Percentiles rank a stretch among this genome's conserved stretches.
phyloP scores from a whole-genome alignment of 345 rosid genomes.

The Pelargonium nanum region DNA sequence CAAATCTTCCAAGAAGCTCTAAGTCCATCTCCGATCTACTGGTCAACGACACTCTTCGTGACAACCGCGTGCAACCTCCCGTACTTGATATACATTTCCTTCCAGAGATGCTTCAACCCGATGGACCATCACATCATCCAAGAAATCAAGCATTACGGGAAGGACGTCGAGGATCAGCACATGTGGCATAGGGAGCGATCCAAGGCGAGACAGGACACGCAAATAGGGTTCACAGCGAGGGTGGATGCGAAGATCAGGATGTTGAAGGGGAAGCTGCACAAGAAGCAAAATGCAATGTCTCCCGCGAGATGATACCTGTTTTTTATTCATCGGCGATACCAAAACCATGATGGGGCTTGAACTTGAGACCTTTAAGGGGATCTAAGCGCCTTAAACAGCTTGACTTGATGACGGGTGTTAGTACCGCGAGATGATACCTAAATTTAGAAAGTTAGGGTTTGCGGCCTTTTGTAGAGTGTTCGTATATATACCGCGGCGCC shows the following conservation, averaged over 20 bases:
- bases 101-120: slow-evolving; percentile 70
- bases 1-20: slow-evolving; percentile 67
- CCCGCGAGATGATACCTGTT: no score
- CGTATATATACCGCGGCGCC: no score
- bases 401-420: no score
- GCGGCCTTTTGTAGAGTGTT: no score
- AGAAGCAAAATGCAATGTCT: slow-evolving; percentile 30
- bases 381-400: no score
- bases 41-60: slow-evolving; percentile 67
- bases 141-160: slow-evolving; percentile 73
- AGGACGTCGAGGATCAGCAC: slow-evolving; percentile 60
- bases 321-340: background rate
- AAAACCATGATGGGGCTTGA: no score
- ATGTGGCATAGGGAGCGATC: slow-evolving; percentile 86
- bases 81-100: slow-evolving; percentile 52
- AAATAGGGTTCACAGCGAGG: slow-evolving; percentile 81
- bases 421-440: no score
- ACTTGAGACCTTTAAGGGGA: no score
- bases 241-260: slow-evolving; percentile 90
- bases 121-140: slow-evolving; percentile 94
- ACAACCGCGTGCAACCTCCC: slow-evolving; percentile 54
- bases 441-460: no score
- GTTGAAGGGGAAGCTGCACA: slow-evolving; percentile 55
- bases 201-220: slow-evolving; percentile 71
- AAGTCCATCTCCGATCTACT: slow-evolving; percentile 72